Base-by-base conservation (phyloP, 805 yeast genomes). In the Tetrapisispora pingtungensis region DNA sequence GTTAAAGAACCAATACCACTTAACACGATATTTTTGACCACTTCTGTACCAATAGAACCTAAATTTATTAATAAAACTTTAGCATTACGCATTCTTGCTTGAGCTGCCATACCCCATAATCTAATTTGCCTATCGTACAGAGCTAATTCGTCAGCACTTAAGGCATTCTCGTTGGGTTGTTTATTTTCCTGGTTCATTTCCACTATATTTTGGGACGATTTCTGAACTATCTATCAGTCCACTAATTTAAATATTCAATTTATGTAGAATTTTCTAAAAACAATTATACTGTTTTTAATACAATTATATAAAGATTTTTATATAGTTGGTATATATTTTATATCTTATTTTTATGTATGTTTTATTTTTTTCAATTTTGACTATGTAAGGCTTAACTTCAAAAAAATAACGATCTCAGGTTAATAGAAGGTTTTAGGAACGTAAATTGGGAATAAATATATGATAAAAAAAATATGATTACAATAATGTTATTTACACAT, bases 31-130 rank as follows among this genome's bases (percentile, higher is more conserved):
- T 89, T 89, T 63, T 93, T 90, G 32, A 81, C 77, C 10, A 84
- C 72, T 61, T 90, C 98, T 14, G 80, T 77, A 6, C 94, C 94
- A 8, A 85, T 71, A 1, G 86, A 85, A 10, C 89, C 83, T 14
- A 87, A 54, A 49, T 84, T 82, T 39, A 90, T 70, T 36, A 93
- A 55, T 37, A 89, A 66, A 4, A 90, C 71, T 37, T 74, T 74
- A 7, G 96, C 81, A 17, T 80, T 75, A 32, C 93, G 73, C 69
- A 90, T 76, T 36, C 75, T 61, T 34, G 77, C 72, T 61, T 90
- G 98, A 3, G 97, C 95, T 28, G 84, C 94, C 58, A 93, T 70
- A 2, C 98, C 98, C 98, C 98, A 90, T 18, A 90, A 71, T 49
- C 98, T 68, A 50, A 90, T 89, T 64, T 90, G 98, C 47, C 98